Evolutionary conservation across 768 basidiomycete genomes (phyloP), one percentile per base, ranked within the genome.

Genomic region (Leccinum broughii): DNA sequence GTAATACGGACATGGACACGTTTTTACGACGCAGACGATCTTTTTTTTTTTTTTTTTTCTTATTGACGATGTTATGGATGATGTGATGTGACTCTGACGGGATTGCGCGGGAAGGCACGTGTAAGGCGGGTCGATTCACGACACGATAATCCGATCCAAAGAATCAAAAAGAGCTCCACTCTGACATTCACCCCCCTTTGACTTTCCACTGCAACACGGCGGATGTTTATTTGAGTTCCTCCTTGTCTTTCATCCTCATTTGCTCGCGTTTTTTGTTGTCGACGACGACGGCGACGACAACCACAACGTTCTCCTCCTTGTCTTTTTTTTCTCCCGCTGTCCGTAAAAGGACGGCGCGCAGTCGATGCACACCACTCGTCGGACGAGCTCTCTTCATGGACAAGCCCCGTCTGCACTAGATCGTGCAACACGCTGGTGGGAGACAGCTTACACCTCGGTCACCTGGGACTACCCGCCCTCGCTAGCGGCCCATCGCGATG

Each of bases 401-500:
- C 35, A 57, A 44, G 48, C 20, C 51, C 53, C 34, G 51, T 56
- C 61, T 32, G 54, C 46, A 2, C 30, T 46, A 34, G 13, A 37
- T 26, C 24, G 55, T 15, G 44, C 32, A 39, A 55, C 30, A 17
- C 39, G 60, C 24, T 49, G 63, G 54, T 54, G 66, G 61, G 61
- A 59, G 54, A 62, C 61, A 0, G 30, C 60, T 41, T 58, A 66
- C 24, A 44, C 64, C 3, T 51, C 53, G 15, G 64, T 64, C 55
- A 26, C 46, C n/a, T 73, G 68, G 70, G 62, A 66, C 52, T 70
- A 65, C 26, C 68, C 69, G 1, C 48, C 64, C 3, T 64, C 68
- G 4, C 61, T 54, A 17, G 37, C 63, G 2, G 60, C 58, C 1
- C 51, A 56, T n/a, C 22, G 65, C 44, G 35, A 71, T 24, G 70